Evolutionary conservation across 495 filamentous ascomycete species (phyloP).

Genomic region (Pseudevernia furfuracea): DNA sequence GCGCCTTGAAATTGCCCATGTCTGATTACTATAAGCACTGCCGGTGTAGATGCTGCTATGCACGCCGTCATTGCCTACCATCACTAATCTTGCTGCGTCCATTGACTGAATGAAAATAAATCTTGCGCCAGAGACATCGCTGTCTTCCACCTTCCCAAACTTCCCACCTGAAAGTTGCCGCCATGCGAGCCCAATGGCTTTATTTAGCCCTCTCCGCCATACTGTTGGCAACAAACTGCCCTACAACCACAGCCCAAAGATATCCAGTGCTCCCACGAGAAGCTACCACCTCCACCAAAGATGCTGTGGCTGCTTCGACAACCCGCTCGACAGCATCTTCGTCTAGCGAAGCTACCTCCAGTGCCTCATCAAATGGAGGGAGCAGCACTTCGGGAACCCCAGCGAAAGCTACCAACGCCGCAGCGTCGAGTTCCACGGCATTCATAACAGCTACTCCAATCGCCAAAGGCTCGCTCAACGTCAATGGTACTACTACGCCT

Average conservation of each 20-base stretch:
- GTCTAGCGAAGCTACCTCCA: constrained; percentile 7
- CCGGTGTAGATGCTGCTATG: not conserved
- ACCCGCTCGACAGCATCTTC: not conserved
- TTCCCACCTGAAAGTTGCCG: not conserved
- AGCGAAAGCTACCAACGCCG: constrained; percentile 1
- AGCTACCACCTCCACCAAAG: constrained; percentile 11
- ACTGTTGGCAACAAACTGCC: constrained; percentile 7
- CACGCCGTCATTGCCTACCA: not conserved
- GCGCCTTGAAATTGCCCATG: not conserved
- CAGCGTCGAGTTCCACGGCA: constrained; percentile 1
- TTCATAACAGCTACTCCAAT: constrained; percentile 16
- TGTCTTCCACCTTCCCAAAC: not conserved
- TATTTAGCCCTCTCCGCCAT: constrained; percentile 6
- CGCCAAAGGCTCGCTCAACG: constrained; percentile 19
- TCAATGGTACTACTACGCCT: constrained; percentile 13
- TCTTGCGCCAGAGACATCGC: constrained; percentile 2
- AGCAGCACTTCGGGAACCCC: constrained; percentile 4
- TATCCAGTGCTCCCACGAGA: constrained; percentile 17
- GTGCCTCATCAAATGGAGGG: constrained; percentile 4
- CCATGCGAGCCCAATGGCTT: constrained; percentile 12
- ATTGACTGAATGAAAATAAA: not conserved
- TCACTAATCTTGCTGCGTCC: not conserved
- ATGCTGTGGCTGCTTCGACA: constrained; percentile 13
- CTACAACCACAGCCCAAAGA: constrained; percentile 8
- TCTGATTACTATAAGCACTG: not conserved